Evolutionary conservation across 805 yeast species (phyloP), one percentile per base, ranked within the genome.

Genomic region (Ascoidea tarda): DNA sequence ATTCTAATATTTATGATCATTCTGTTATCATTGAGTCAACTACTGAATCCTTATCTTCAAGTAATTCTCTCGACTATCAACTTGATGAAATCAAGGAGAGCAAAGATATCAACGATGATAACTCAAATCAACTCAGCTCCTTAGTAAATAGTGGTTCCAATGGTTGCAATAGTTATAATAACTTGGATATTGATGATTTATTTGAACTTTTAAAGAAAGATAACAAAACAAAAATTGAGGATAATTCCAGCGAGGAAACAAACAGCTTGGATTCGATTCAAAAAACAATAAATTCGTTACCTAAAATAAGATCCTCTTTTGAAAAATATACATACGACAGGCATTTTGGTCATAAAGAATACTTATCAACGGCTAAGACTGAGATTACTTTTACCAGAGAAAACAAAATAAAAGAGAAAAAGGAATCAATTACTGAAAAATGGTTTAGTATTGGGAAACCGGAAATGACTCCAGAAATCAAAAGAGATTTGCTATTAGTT

Each of bases 401-500:
- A 10, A 14, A 38, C 2, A 38, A 38, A 38, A 38, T 10, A 14
- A 38, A 38, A 38, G 8, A 10, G 14, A 38, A 38, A 38, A 38
- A 10, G 44, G 44, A 38, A 10, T 14, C 44, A 38, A 38, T 10
- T 1, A 88, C 87, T 0, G 65, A 67, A 33, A 71, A 80, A 56
- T 90, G 97, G 97, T 90, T 87, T 61, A 74, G 79, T 51, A 72
- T 90, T 76, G 87, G 88, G 33, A 81, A 79, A 58, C 80, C 82
- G 5, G 93, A 85, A 59, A 67, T 86, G 55, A 85, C 95, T 6
- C 79, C 83, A 1, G 74, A 76, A 33, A 63, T 86, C 21, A 84
- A 84, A 62, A 74, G 95, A 54, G 98, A 93, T 64, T 64, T 93
- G 59, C 71, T 80, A 61, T 69, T 93, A 14, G 72, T 93, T 55